Evolutionary conservation across 2,329 filamentous ascomycete genomes (phyloP), one percentile per base, ranked within the genome.

Genomic region (Diaporthe ampelina): DNA sequence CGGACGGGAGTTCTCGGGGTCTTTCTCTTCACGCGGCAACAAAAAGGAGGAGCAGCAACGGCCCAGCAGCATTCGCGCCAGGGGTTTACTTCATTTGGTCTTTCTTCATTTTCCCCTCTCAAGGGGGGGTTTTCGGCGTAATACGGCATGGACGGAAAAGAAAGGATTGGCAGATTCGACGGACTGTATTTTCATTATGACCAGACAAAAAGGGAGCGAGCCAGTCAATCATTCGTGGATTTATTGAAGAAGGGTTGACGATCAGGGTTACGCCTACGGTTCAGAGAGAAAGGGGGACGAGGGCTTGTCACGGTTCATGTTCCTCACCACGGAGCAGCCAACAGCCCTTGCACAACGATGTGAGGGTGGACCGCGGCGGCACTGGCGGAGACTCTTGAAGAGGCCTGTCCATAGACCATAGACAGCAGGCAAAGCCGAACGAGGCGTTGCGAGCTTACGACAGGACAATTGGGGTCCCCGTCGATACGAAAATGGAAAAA

Each of bases 111-210:
- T 73, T 74, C 40, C 65, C 67, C 75, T 26, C 26, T 75, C 75
- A 77, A 75, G 76, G 54, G 59, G n/a, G 19, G 45, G 77, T 71
- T 72, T 75, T 76, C 75, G 78, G 76, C 76, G 71, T 73, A 71
- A 74, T 72, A 40, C 52, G 61, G 59, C 48, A 75, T 77, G 61
- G 73, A 54, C 48, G 63, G 63, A 26, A 37, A 65, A 67, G 40
- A 37, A 50, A 19, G 32, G 59, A 63, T 45, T 45, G 59, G 65
- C 65, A 48, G 70, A 57, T 61, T 70, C n/a, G 72, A 69, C 32
- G 71, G 45, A 65, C 58, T 67, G 57, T 45, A 70, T 35, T 74
- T 70, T 61, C 56, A 65, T 50, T 63, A 54, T 40, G 59, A 65
- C 45, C 45, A 26, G 70, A 61, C 69, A 56, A 67, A 57, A 68